phyloP scores from a whole-genome alignment of 352 stramenopile species.

The Aphanomyces stellatus region DNA sequence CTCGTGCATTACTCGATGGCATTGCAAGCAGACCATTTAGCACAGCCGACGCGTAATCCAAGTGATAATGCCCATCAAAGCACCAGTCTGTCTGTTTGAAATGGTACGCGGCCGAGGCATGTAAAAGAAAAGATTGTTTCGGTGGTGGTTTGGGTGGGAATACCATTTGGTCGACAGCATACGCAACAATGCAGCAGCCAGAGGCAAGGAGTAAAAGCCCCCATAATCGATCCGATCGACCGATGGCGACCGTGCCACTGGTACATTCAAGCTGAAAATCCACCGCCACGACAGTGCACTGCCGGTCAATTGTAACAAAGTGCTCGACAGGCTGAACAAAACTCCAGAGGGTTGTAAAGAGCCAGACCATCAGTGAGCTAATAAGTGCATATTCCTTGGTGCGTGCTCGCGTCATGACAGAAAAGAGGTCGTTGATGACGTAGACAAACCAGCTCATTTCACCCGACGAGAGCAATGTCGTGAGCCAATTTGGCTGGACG shows the following conservation, averaged over 20 bases:
- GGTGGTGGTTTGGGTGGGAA: neutral
- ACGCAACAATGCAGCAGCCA: neutral
- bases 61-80: neutral
- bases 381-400: neutral
- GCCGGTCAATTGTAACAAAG: neutral
- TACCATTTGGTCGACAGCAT: neutral
- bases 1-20: neutral
- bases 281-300: neutral
- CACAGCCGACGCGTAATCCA: neutral
- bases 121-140: neutral
- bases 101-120: neutral
- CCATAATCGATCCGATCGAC: neutral
- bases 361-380: neutral
- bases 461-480: neutral
- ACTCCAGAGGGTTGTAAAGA: neutral
- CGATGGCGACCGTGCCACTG: neutral
- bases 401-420: neutral
- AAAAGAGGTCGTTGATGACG: conserved; percentile 19
- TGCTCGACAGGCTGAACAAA: neutral
- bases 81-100: neutral
- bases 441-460: conserved; percentile 13
- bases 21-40: neutral
- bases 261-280: neutral
- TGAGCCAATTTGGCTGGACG: neutral
- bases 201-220: neutral